Conservation (phyloP, 2,329 filamentous ascomycete genomes). For the Clarireedia homoeocarpa region DNA sequence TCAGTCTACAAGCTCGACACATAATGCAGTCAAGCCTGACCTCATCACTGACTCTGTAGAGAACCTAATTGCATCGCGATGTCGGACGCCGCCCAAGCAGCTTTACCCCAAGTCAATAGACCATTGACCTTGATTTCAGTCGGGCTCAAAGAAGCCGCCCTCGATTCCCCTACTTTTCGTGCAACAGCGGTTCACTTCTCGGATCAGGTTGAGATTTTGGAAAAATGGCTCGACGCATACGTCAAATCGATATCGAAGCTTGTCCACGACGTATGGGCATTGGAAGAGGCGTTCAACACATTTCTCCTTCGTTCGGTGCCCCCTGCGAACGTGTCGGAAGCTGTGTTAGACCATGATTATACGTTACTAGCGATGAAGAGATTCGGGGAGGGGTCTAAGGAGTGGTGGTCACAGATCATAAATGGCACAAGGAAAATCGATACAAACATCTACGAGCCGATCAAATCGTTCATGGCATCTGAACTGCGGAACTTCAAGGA, state of each 20-base stretch:
- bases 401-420: slow-evolving; percentile 77
- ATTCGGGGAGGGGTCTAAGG: slow-evolving; percentile 76
- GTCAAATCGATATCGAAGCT: slow-evolving; percentile 55
- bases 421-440: slow-evolving; percentile 72
- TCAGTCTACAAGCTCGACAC: neutral
- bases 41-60: slow-evolving; percentile 2
- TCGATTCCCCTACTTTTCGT: slow-evolving; percentile 94
- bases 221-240: slow-evolving; percentile 81
- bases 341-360: slow-evolving; percentile 90
- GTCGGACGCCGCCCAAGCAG: slow-evolving; percentile 14
- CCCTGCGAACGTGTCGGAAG: slow-evolving; percentile 66
- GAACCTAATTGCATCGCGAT: slow-evolving; percentile 15
- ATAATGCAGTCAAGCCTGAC: slow-evolving; percentile 5
- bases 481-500: slow-evolving; percentile 87
- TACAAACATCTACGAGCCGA: slow-evolving; percentile 68
- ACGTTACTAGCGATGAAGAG: slow-evolving; percentile 79
- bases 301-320: slow-evolving; percentile 74
- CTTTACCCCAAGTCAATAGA: slow-evolving; percentile 17
- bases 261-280: slow-evolving; percentile 55
- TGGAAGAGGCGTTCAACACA: slow-evolving; percentile 72
- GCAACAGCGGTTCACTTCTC: slow-evolving; percentile 78
- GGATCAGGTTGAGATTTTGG: slow-evolving; percentile 85
- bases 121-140: slow-evolving; percentile 49
- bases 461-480: slow-evolving; percentile 66
- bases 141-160: slow-evolving; percentile 83